These are phyloP conservation scores for Blastobotrys capitulatus DNA, from an alignment of 1,139 yeast species.

Conservation along the genomic window DNA sequence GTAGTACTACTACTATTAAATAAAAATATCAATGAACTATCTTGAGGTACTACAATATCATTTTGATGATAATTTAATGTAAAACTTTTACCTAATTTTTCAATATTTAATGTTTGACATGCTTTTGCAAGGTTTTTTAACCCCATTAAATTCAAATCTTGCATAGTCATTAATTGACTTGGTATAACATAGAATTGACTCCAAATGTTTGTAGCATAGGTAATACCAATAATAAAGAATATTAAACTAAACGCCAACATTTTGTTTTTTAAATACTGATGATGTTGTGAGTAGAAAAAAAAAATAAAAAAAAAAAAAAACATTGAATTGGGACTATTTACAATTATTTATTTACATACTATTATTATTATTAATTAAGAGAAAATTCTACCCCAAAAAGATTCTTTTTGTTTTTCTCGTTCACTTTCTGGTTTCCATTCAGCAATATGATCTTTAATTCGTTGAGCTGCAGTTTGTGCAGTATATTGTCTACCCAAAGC, in stretches of 20 bases:
- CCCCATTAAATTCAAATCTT: slow-evolving; percentile 19
- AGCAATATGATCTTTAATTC: slow-evolving; percentile 68
- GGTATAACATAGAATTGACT: slow-evolving; percentile 20
- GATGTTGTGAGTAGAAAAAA: not conserved
- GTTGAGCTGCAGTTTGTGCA: slow-evolving; percentile 71
- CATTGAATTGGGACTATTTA: slow-evolving; percentile 3
- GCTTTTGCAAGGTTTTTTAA: slow-evolving; percentile 11
- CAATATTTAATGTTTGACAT: slow-evolving; percentile 11
- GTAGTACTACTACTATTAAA: slow-evolving; percentile 23
- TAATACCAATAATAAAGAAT: not conserved
- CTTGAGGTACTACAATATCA: slow-evolving; percentile 20
- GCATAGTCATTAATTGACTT: slow-evolving; percentile 19
- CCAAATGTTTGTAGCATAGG: slow-evolving; percentile 19
- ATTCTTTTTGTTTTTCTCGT: slow-evolving; percentile 15
- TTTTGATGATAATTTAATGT: slow-evolving; percentile 15
- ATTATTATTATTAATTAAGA: not conserved
- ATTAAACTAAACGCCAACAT: not conserved
- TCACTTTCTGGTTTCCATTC: slow-evolving; percentile 57
- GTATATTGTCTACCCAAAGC: slow-evolving; percentile 89
- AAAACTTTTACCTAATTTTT: slow-evolving; percentile 18
- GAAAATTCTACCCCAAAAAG: slow-evolving; percentile 1
- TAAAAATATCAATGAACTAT: slow-evolving; percentile 23
- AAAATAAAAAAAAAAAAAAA: not conserved
- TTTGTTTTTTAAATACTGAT: not conserved
- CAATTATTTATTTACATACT: not conserved